Evolutionary conservation across 139 green algal species (phyloP).

Genomic region (Chlamydomonas incerta): DNA sequence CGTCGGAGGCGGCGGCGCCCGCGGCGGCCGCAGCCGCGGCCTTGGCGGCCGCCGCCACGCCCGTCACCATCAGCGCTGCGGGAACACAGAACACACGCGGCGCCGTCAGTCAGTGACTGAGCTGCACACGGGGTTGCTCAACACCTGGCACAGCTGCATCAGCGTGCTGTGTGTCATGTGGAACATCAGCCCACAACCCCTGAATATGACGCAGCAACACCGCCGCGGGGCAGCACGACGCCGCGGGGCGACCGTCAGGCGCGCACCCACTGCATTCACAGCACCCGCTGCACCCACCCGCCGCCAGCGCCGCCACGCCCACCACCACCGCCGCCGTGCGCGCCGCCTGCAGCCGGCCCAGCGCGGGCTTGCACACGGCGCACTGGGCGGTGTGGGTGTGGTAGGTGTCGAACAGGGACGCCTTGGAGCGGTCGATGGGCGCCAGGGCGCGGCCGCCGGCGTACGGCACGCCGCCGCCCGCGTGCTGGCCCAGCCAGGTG

Average conservation of each 20-base stretch:
- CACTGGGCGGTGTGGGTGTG: conserved; percentile 21
- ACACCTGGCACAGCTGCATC: background rate
- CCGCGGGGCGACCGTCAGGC: no score
- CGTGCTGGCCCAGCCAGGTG: background rate
- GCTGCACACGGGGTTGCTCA: background rate
- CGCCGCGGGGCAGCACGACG: no score
- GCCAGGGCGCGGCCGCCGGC: background rate
- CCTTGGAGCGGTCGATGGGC: conserved; percentile 12
- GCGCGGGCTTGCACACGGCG: background rate
- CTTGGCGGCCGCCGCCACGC: background rate
- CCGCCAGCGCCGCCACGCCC: background rate
- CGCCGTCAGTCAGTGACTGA: background rate
- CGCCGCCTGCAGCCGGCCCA: background rate
- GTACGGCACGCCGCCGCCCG: conserved; percentile 26
- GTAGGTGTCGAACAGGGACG: conserved; percentile 20
- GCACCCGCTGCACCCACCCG: background rate
- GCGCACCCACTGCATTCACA: no score
- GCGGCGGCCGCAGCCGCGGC: background rate
- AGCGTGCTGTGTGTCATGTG: no score
- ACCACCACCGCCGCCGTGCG: background rate
- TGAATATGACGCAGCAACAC: no score
- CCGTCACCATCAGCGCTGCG: background rate
- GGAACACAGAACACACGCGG: no score
- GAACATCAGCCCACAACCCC: no score
- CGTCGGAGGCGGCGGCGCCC: background rate